phyloP scores from a whole-genome alignment of 345 rosid genomes.

The Murraya koenigii region DNA sequence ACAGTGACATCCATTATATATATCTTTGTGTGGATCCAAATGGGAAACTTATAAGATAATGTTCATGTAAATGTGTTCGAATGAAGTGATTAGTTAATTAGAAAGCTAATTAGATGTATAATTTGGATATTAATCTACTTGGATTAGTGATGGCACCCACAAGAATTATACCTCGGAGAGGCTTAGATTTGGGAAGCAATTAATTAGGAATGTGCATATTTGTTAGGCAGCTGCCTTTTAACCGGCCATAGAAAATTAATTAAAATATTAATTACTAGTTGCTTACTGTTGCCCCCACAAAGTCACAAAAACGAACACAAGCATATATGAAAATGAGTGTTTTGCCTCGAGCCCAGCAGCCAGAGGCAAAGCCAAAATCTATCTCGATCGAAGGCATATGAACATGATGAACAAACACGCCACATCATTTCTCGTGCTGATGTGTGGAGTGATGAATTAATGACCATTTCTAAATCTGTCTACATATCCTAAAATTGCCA shows the following conservation, averaged over 20 bases:
- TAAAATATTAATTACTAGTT: background rate
- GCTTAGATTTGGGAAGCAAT: conserved; percentile 25
- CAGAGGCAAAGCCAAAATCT: conserved; percentile 14
- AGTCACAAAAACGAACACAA: background rate
- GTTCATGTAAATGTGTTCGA: background rate
- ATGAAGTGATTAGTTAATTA: background rate
- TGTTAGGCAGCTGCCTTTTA: conserved; percentile 12
- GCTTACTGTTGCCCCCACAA: conserved; percentile 17
- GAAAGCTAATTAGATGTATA: no score
- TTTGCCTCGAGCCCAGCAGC: conserved; percentile 42
- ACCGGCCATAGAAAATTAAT: conserved; percentile 6
- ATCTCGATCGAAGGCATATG: conserved; percentile 23
- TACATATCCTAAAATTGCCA: background rate
- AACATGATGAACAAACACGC: conserved; percentile 22
- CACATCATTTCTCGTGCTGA: conserved; percentile 54
- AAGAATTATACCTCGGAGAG: conserved; percentile 26
- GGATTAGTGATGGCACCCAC: conserved; percentile 17
- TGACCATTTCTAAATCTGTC: background rate
- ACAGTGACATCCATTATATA: conserved; percentile 12
- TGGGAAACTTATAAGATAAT: background rate
- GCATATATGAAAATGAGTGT: conserved; percentile 18
- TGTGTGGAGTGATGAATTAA: background rate
- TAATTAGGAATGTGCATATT: conserved; percentile 20
- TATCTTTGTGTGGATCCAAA: background rate
- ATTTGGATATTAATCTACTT: background rate